phyloP scores from a whole-genome alignment of 148 eudicot genomes.

The Rheum nobile region DNA sequence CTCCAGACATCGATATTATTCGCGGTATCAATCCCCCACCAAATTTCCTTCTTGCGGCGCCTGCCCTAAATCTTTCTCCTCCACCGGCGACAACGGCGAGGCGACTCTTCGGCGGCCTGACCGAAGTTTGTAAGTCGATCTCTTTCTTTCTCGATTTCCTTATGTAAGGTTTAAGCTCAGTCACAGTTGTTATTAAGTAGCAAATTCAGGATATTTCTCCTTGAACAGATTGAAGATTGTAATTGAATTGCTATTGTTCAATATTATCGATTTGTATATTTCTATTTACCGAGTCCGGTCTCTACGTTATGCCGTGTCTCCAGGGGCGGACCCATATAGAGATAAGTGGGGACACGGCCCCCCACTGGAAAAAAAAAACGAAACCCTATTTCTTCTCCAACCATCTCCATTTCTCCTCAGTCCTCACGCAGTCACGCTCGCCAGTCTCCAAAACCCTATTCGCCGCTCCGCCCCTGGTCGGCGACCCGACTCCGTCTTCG shows the following conservation, averaged over 20 bases:
- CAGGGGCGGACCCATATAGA: too few species aligned
- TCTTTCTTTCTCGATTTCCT: neutral
- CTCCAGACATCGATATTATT: neutral
- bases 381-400: too few species aligned
- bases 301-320: neutral
- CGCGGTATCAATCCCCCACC: neutral
- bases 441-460: too few species aligned
- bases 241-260: neutral
- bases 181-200: neutral
- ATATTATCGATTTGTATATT: neutral
- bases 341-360: too few species aligned
- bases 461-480: too few species aligned
- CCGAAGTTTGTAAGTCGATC: slow-evolving; percentile 2
- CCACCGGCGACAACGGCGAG: slow-evolving; percentile 4
- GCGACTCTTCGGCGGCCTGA: neutral
- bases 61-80: neutral
- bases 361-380: too few species aligned
- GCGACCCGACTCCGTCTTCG: too few species aligned
- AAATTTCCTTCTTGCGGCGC: neutral
- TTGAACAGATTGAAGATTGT: neutral
- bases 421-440: too few species aligned
- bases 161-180: neutral
- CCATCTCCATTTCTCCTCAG: too few species aligned
- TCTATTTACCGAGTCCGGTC: neutral
- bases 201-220: neutral